Evolutionary conservation across 345 rosid species (phyloP), one percentile per base, ranked within the genome.

Genomic region (Syzygium aromaticum): DNA sequence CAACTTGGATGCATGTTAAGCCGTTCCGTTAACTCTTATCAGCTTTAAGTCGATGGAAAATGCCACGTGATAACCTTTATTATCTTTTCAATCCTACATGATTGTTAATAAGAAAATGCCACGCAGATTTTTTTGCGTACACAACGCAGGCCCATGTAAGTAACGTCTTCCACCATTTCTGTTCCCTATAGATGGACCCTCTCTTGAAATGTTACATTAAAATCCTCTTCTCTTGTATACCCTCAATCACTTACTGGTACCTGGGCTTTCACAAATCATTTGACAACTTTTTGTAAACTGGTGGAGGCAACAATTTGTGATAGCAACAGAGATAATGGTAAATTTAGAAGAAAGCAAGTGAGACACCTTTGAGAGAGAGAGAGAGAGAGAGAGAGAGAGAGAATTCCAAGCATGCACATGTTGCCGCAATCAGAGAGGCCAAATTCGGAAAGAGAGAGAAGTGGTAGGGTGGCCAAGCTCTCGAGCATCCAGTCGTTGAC

Each of bases 371-470:
- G 85, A 38, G 90, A 87, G 80, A 83, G 54, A n/a, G 77, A 15
- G 77, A 27, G 30, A 59, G 67, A 59, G 64, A 59, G 64, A 59
- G 30, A 59, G 67, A 59, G 67, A 59, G 30, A 64, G 40, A 21
- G 57, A 54, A 9, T 15, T 33, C 93, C 92, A 0, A 85, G 25
- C 28, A 90, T 86, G 86, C 90, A 88, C 88, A 89, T 90, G 82
- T 85, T 88, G 80, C 92, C 92, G 0, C 43, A 43, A 12, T 19
- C 28, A 57, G 92, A 89, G 8, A 90, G 92, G 10, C 90, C 92
- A 21, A 51, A 63, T 54, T 2, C 15, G 3, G 19, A 8, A 30
- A 54, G 53, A 54, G 40, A 10, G 16, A 52, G 12, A 22, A 11
- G 5, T 59, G 27, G 23, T 89, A 22, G 51, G 21, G 56, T 22